Evolutionary conservation across 495 filamentous ascomycete genomes (phyloP), one percentile per base, ranked within the genome.

Genomic region (Hypomontagnella submonticulosa): DNA sequence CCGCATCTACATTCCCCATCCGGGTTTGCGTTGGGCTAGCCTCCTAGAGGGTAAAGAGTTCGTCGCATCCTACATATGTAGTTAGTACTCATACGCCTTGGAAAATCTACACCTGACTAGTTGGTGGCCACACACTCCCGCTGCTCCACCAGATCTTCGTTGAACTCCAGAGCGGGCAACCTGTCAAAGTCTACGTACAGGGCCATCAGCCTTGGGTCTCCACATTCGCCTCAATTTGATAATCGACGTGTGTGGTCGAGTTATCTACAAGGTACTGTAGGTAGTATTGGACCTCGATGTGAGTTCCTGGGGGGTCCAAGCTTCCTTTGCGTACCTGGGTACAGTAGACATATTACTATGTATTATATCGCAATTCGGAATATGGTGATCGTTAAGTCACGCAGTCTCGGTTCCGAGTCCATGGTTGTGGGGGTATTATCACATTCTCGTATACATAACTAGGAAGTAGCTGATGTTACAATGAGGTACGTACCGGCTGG

Each of bases 381-480:
- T 53, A 61, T 66, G 56, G 51, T 52, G 50, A 61, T 69, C 56
- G 44, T 23, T 27, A 54, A 60, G 56, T 57, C 38, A 50, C 56
- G 41, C 44, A 61, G 33, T 43, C 41, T 70, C 62, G 67, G 67
- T 66, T 70, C 67, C 61, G 57, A 61, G 61, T 61, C 62, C 61
- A 61, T 65, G 61, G 61, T 58, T 70, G 61, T 36, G 67, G 61
- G 67, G 67, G 62, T 54, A 66, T 70, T 70, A 70, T 66, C 55
- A 57, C 62, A 70, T 61, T 66, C 67, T 70, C 62, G 61, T 70
- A 70, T 70, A 70, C 60, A 60, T 64, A 41, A 51, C 4, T 32
- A 48, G 13, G 4, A 47, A 15, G 27, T 37, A 37, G 53, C 42
- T 68, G 51, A 61, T 66, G 50, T 69, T 69, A 61, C 66, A 61